These are phyloP conservation scores for Sideroxylon spinosum DNA, from an alignment of 179 eudicot genomes.

Conservation along the genomic window DNA sequence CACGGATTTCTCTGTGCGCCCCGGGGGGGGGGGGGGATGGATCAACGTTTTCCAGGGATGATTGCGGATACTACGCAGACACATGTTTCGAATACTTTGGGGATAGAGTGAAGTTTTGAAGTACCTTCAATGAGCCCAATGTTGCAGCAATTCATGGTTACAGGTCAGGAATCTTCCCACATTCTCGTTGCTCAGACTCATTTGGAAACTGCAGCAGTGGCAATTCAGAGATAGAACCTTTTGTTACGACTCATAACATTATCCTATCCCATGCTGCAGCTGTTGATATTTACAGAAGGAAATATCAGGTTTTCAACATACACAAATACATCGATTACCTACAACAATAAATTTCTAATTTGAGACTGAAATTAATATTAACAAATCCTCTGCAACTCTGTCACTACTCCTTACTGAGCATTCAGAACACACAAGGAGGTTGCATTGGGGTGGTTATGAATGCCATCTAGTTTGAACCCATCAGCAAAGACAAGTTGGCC, in stretches of 20 bases:
- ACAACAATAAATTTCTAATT: not conserved
- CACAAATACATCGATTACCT: too few relatives aligned
- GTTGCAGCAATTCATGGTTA: conserved; percentile 39
- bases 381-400: not conserved
- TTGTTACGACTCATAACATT: conserved; percentile 65
- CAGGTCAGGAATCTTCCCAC: conserved; percentile 51
- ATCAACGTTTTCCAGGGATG: conserved; percentile 41
- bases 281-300: conserved; percentile 44
- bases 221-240: conserved; percentile 69
- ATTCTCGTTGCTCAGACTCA: conserved; percentile 51
- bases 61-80: conserved; percentile 51
- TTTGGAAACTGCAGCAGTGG: conserved; percentile 60
- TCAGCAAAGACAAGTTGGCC: conserved; percentile 54
- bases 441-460: conserved; percentile 55
- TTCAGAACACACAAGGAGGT: conserved; percentile 56
- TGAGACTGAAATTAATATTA: not conserved
- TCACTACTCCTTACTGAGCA: not conserved
- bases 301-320: conserved; percentile 46
- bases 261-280: conserved; percentile 64
- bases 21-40: too few relatives aligned
- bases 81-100: conserved; percentile 59
- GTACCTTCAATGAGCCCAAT: conserved; percentile 65
- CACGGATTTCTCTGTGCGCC: not conserved
- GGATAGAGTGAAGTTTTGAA: conserved; percentile 62
- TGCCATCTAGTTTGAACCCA: conserved; percentile 64